Conservation (phyloP, 2,329 filamentous ascomycete genomes). For the Neofusicoccum umdonicola region DNA sequence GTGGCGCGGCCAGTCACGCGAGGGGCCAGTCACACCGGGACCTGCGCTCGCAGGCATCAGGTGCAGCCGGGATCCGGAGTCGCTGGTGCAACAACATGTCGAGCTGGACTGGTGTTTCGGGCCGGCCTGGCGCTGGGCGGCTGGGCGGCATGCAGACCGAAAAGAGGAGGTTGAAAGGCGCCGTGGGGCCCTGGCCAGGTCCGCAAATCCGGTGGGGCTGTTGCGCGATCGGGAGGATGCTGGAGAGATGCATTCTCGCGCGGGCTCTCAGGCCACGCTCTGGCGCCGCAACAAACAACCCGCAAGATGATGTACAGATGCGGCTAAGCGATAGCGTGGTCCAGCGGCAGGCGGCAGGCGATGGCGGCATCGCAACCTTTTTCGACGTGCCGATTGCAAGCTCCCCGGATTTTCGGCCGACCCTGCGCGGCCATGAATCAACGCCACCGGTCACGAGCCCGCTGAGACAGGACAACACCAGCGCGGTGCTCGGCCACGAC, state of each 20-base stretch:
- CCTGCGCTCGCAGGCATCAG: not conserved
- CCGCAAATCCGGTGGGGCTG: not conserved
- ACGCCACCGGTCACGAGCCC: not conserved
- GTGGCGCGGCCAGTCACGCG: conserved; percentile 12
- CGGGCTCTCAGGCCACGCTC: not conserved
- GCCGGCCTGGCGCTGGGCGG: not conserved
- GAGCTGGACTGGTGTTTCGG: not conserved
- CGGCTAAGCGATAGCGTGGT: not conserved
- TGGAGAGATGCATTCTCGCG: not conserved
- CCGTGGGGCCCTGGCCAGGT: not conserved
- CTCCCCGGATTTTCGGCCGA: not conserved
- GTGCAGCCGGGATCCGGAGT: not conserved
- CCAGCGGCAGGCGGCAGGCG: not conserved
- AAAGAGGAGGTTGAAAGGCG: not conserved
- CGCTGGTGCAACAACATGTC: not conserved
- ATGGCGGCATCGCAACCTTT: not conserved
- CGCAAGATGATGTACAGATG: not conserved
- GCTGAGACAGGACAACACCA: not conserved
- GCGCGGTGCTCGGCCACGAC: too few relatives aligned
- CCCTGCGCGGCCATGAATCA: not conserved
- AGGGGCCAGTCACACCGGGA: not conserved
- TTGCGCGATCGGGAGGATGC: not conserved
- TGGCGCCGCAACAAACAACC: not conserved
- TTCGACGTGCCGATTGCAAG: not conserved
- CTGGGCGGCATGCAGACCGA: not conserved